Percentiles rank a stretch among this genome's conserved stretches.
Evolutionary conservation across 176 grass and related monocot species (phyloP).

Genomic region (Themeda triandra): DNA sequence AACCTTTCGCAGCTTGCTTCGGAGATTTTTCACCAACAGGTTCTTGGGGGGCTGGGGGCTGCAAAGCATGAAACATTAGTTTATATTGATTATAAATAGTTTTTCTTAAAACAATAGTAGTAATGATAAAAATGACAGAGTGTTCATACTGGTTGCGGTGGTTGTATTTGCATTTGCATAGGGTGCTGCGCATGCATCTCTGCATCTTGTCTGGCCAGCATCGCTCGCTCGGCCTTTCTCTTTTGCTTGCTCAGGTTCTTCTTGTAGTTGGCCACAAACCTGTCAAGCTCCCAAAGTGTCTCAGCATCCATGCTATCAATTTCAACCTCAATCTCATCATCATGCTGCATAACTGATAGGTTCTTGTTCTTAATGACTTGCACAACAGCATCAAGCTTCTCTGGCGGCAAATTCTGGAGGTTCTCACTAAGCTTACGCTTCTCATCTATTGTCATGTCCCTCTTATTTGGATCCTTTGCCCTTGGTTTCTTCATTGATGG

Average conservation of each 20-base stretch:
- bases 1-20: conserved; percentile 23
- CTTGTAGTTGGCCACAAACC: conserved; percentile 95
- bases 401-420: conserved; percentile 78
- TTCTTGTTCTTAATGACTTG: conserved; percentile 96
- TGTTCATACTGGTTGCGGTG: conserved; percentile 46
- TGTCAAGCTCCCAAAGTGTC: conserved; percentile 96
- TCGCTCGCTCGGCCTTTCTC: conserved; percentile 83
- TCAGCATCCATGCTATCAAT: conserved; percentile 97
- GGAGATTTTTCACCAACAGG: conserved; percentile 42
- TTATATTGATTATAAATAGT: neutral
- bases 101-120: neutral
- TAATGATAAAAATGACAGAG: neutral
- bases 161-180: conserved; percentile 35
- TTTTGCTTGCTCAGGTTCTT: conserved; percentile 97
- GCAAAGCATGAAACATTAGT: conserved; percentile 14
- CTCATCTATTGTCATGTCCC: conserved; percentile 98
- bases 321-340: conserved; percentile 99
- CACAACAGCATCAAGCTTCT: conserved; percentile 79
- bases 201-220: conserved; percentile 63
- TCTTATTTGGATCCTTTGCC: conserved; percentile 92
- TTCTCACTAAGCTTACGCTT: conserved; percentile 89
- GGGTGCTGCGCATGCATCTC: conserved; percentile 38
- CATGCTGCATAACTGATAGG: conserved; percentile 78
- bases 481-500: conserved; percentile 90
- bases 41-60: conserved; percentile 27